Conservation (phyloP, 148 eudicot species). For the Vaccinium macrocarpon region DNA sequence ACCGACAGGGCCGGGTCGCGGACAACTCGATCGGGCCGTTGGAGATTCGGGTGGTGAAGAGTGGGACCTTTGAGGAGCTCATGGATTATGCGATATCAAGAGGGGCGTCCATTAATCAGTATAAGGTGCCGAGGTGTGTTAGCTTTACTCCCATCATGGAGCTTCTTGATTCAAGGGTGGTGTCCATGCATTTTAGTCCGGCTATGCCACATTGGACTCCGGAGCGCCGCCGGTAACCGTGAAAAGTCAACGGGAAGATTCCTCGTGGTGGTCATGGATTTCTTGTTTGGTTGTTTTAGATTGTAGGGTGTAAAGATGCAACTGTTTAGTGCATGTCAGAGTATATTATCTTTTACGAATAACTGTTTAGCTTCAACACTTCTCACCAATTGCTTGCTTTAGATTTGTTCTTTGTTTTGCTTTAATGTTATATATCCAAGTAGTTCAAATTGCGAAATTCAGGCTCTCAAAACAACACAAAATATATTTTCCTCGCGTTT, state of each 20-base stretch:
- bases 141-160: conserved; percentile 82
- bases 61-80: conserved; percentile 74
- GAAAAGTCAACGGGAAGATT: conserved; percentile 4
- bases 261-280: background rate
- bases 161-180: conserved; percentile 68
- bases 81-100: conserved; percentile 91
- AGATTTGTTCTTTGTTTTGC: background rate
- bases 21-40: conserved; percentile 74
- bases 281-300: background rate
- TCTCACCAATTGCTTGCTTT: background rate
- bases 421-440: background rate
- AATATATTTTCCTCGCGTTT: too few species aligned
- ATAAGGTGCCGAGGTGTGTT: conserved; percentile 83
- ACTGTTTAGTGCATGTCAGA: background rate
- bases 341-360: background rate
- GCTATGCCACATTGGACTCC: conserved; percentile 68
- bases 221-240: conserved; percentile 50
- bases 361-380: background rate
- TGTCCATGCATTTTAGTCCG: conserved; percentile 69
- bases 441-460: background rate
- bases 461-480: background rate
- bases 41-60: conserved; percentile 73
- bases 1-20: conserved; percentile 75
- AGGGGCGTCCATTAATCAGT: conserved; percentile 87
- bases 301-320: background rate